Evolutionary conservation across 2,329 filamentous ascomycete species (phyloP).

Genomic region (Bipolaris cookei): DNA sequence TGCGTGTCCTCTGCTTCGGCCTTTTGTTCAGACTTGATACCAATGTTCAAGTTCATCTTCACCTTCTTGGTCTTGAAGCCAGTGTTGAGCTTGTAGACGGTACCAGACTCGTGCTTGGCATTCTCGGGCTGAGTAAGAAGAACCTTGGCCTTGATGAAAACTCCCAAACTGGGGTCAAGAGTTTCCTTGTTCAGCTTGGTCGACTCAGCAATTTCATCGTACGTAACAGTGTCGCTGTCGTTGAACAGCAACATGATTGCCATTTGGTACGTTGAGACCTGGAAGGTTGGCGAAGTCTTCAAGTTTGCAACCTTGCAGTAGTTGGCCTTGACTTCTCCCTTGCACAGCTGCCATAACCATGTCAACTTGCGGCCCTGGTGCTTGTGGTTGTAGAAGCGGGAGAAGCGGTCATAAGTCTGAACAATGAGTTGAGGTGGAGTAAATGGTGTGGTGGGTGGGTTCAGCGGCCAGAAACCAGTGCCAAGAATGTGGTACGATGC

Average conservation of each 20-base stretch:
- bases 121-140: slow-evolving; percentile 73
- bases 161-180: slow-evolving; percentile 82
- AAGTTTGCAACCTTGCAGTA: slow-evolving; percentile 71
- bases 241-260: slow-evolving; percentile 94
- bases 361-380: slow-evolving; percentile 95
- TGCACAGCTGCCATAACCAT: slow-evolving; percentile 98
- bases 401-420: slow-evolving; percentile 87
- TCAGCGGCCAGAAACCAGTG: slow-evolving; percentile 96
- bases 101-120: slow-evolving; percentile 78
- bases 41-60: slow-evolving; percentile 93
- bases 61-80: slow-evolving; percentile 99
- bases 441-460: slow-evolving; percentile 85
- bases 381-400: slow-evolving; percentile 92
- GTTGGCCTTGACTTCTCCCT: slow-evolving; percentile 92
- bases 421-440: slow-evolving; percentile 84
- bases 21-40: slow-evolving; percentile 94
- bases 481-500: slow-evolving; percentile 91
- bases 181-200: slow-evolving; percentile 82
- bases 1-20: slow-evolving; percentile 96
- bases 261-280: slow-evolving; percentile 98
- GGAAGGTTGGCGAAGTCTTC: slow-evolving; percentile 94
- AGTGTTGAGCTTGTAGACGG: slow-evolving; percentile 83
- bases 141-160: slow-evolving; percentile 93
- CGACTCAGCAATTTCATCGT: slow-evolving; percentile 83
- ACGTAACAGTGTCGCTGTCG: slow-evolving; percentile 81